A percentile compares a stretch with the other conserved stretches of the same genome.
Evolutionary conservation across 2,329 filamentous ascomycete species (phyloP).

Genomic region (Talaromyces sp.): DNA sequence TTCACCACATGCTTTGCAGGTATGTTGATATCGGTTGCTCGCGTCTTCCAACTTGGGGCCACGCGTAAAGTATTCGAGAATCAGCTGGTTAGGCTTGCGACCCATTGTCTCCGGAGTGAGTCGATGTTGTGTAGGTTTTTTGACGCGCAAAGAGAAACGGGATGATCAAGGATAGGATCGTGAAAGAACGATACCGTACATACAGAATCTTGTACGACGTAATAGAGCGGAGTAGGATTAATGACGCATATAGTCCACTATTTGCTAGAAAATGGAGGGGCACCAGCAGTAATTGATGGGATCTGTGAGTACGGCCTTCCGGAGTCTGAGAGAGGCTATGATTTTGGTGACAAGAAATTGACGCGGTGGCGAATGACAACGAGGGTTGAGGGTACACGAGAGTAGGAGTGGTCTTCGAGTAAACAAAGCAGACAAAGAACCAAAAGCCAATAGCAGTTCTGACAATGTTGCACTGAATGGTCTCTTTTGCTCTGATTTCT

Average conservation of each 20-base stretch:
- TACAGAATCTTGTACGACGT: slow-evolving; percentile 1
- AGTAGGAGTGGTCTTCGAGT: neutral
- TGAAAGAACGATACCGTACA: neutral
- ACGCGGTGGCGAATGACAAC: slow-evolving; percentile 12
- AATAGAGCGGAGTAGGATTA: neutral
- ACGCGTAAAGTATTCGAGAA: slow-evolving; percentile 81
- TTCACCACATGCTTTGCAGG: slow-evolving; percentile 81
- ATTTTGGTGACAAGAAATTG: slow-evolving; percentile 6
- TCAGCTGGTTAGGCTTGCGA: slow-evolving; percentile 75
- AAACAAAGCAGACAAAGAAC: slow-evolving; percentile 1
- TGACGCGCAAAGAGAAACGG: neutral
- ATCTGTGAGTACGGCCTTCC: too few relatives aligned
- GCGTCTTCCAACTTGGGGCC: slow-evolving; percentile 82
- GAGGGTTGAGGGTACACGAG: slow-evolving; percentile 16
- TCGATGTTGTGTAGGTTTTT: neutral
- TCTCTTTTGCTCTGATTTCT: neutral
- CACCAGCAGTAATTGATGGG: neutral
- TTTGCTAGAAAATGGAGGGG: neutral
- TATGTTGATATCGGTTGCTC: slow-evolving; percentile 87
- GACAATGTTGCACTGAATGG: neutral
- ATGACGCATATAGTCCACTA: neutral
- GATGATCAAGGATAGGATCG: neutral
- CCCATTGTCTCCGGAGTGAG: slow-evolving; percentile 55
- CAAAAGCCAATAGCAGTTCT: neutral
- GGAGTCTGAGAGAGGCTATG: neutral